Evolutionary conservation across 176 grass and related monocot species (phyloP), one percentile per base, ranked within the genome.

Genomic region (Eremochloa ophiuroides): DNA sequence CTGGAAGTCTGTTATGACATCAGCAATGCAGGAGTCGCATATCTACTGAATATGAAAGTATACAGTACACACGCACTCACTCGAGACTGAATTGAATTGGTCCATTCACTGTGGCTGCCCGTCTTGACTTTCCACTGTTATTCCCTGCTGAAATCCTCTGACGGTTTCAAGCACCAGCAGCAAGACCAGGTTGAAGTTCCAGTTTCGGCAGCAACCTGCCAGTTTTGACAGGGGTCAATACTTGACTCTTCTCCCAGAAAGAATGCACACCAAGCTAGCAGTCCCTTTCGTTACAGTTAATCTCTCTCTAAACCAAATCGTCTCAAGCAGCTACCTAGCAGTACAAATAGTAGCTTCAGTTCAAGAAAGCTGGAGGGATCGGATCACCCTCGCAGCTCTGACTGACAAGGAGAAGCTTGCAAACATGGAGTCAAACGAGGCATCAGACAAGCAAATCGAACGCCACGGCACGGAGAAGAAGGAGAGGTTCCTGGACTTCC

Each of bases 401-500:
- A 51, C 28, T 34, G 12, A 39, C 48, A 25, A 41, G 66, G 15
- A 58, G 12, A 38, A 75, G 4, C 69, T 16, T 41, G 66, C 22
- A 25, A 27, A 23, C 31, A 90, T 90, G 88, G 80, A 79, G 14
- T 83, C 84, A 2, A 2, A 42, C 6, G 76, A 84, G 68, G 55
- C 67, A 83, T 48, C 79, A 50, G 7, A 11, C 60, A 56, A 69
- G 62, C 43, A 67, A 62, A 23, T 18, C 13, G n/a, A 11, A 62
- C 27, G 44, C 38, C 66, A 69, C 41, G 28, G 33, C 53, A 40
- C 37, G 56, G 44, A 8, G 60, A 42, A 22, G 16, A 70, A 85
- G 10, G 76, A 86, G 69, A 85, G 91, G 65, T 39, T 97, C 31
- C 47, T 93, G 0, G 90, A 93, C 80, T 85, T 93, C 59, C 76